Base-by-base conservation (phyloP, 2,329 filamentous ascomycete species). In the Colletotrichum sp. region DNA sequence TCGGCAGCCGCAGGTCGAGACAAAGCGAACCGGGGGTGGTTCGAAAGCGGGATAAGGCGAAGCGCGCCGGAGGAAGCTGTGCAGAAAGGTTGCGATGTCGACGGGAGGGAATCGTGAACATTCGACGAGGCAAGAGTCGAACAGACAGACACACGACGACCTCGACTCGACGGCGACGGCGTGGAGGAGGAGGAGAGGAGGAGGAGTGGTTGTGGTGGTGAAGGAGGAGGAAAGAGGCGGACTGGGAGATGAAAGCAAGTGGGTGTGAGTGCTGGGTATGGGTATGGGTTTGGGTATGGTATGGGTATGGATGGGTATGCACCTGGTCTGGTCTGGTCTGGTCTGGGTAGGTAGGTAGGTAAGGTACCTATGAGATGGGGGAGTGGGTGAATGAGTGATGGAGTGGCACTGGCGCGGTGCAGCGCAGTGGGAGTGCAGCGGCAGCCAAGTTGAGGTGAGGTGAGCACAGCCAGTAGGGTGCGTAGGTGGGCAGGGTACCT, bases 1-100 rank as follows among this genome's bases (percentile, higher is more conserved):
- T 74, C 43, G 71, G 58, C 36, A 65, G 73, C 71, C 66, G 67
- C 54, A 72, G 16, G 51, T 71, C 72, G 72, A 74, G 67, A 72
- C 71, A 71, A 72, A 71, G 67, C 67, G 27, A 65, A 31, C 57
- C 57, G 68, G 71, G 68, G 66, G n/a, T 36, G 21, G 47, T 74
- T 72, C 31, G 70, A 73, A 74, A 68, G 65, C 67, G 31, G 54
- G 51, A 65, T 29, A 36, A 62, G 33, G 57, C n/a, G 59, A 43
- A n/a, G 68, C 62, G 62, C 31, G 34, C 16, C 33, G 13, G 47
- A 21, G 29, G 18, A 66, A 61, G 67, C 61, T 55, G 38, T 54
- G 27, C 33, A 66, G 24, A 43, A 61, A 47, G 27, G 9, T 29
- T 33, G 15, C 36, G 15, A 33, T 24, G n/a, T 61, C 36, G 66